Base-by-base conservation (phyloP, 2,329 filamentous ascomycete genomes). In the Aspergillus sp. region DNA sequence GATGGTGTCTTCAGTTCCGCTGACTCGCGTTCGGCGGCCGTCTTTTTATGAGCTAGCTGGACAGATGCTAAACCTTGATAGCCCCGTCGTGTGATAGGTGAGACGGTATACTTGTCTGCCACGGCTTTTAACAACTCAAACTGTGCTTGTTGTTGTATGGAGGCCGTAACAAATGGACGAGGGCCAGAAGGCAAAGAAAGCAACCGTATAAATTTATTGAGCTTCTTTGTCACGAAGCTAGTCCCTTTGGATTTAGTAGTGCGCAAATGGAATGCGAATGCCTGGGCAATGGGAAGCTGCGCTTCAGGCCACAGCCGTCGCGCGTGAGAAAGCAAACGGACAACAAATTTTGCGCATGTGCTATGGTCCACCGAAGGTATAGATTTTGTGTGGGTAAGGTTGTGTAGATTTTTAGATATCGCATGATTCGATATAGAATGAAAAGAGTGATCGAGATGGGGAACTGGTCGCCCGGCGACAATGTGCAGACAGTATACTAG, bases 1-100 rank as follows among this genome's bases (percentile, higher is more conserved):
- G 83, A 84, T 8, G 79, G 73, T 3, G 83, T 79, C 73, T 88
- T 86, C 19, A 86, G 73, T 45, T 77, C 73, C 3, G 84, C 84
- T 79, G 84, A 87, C 58, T 83, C 77, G 27, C 74, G 79, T 65
- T 88, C 86, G 27, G 74, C 71, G 0, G 64, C 39, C 1, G 84
- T 86, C 68, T 88, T 88, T 44, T 73, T 74, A 55, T 83, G 83
- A 6, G 81, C 79, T 12, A 87, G 71, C 64, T 87, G 85, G n/a
- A 84, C 77, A 2, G 77, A 76, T 35, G 80, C 72, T 15, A 87
- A 74, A 27, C 81, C 82, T 55, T 81, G 77, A 67, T 86, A 88
- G 4, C 86, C 86, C 66, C 76, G 72, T 50, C 80, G 75, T n/a
- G 78, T 82, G n/a, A 88, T 78, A 3, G 78, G 75, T 49, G 88